phyloP scores from a whole-genome alignment of 2,329 filamentous ascomycete genomes.

The Neonectria sp. region DNA sequence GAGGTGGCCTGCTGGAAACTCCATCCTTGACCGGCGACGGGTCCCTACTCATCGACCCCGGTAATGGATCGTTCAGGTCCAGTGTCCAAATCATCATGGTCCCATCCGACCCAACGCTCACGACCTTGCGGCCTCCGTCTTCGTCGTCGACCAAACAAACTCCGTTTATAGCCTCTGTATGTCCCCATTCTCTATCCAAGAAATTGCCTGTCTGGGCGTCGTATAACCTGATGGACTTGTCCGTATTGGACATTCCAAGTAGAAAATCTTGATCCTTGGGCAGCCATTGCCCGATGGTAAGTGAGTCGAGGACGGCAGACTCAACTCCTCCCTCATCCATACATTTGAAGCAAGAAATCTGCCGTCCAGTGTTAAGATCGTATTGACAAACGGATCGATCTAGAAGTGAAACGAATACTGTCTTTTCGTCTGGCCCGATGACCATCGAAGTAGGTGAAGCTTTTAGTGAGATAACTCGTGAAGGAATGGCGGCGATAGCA shows the following conservation, averaged over 20 bases:
- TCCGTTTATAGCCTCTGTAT: constrained; percentile 93
- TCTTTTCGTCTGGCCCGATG: constrained; percentile 73
- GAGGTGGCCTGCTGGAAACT: constrained; percentile 76
- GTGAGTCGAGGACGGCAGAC: constrained; percentile 84
- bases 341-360: constrained; percentile 83
- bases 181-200: constrained; percentile 92
- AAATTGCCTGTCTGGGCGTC: constrained; percentile 83
- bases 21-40: constrained; percentile 68
- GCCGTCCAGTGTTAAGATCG: constrained; percentile 77
- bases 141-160: constrained; percentile 78
- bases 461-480: constrained; percentile 85
- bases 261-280: constrained; percentile 75
- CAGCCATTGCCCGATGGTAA: constrained; percentile 74
- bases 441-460: constrained; percentile 90
- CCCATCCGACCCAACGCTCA: constrained; percentile 85
- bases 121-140: constrained; percentile 70
- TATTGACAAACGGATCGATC: constrained; percentile 74
- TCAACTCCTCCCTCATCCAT: constrained; percentile 86
- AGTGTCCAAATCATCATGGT: constrained; percentile 86
- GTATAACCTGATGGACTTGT: constrained; percentile 95
- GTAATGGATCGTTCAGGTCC: constrained; percentile 63
- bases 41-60: constrained; percentile 63
- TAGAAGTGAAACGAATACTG: constrained; percentile 71
- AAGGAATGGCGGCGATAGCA: constrained; percentile 82
- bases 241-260: constrained; percentile 91